Percentiles rank a stretch among this genome's conserved stretches.
These are phyloP conservation scores for Luffa acutangula DNA, from an alignment of 306 rosid genomes.

Conservation along the genomic window DNA sequence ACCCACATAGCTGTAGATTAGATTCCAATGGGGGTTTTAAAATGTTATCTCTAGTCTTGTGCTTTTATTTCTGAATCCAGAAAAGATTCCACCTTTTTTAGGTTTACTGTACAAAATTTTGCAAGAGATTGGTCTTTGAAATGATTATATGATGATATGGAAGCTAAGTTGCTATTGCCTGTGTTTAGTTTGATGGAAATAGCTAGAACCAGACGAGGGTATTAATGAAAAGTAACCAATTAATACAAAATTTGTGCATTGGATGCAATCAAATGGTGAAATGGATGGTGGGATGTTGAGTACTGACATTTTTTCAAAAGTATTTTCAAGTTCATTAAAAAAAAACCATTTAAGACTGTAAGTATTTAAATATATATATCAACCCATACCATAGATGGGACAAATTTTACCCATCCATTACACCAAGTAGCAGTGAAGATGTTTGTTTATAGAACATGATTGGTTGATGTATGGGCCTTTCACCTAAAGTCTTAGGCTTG, in stretches of 20 bases:
- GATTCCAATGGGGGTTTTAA: background rate
- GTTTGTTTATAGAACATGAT: background rate
- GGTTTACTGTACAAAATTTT: background rate
- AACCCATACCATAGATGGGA: background rate
- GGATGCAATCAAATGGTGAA: background rate
- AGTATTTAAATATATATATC: background rate
- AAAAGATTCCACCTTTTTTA: background rate
- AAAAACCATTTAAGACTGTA: background rate
- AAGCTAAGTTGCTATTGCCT: background rate
- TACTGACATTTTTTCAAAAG: background rate
- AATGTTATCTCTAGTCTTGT: background rate
- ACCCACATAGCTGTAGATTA: background rate
- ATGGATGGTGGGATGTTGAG: background rate
- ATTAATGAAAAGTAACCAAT: background rate
- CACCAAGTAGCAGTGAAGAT: background rate
- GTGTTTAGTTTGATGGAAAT: background rate
- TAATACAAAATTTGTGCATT: background rate
- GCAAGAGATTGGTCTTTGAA: background rate
- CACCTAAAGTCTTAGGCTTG: background rate
- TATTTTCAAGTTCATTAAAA: background rate
- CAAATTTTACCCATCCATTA: background rate
- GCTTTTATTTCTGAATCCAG: background rate
- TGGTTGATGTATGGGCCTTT: slow-evolving; percentile 1
- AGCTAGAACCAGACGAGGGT: background rate
- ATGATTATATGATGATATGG: background rate